Evolutionary conservation across 441 rosid genomes (phyloP).

Genomic region (Croton laevigatus): DNA sequence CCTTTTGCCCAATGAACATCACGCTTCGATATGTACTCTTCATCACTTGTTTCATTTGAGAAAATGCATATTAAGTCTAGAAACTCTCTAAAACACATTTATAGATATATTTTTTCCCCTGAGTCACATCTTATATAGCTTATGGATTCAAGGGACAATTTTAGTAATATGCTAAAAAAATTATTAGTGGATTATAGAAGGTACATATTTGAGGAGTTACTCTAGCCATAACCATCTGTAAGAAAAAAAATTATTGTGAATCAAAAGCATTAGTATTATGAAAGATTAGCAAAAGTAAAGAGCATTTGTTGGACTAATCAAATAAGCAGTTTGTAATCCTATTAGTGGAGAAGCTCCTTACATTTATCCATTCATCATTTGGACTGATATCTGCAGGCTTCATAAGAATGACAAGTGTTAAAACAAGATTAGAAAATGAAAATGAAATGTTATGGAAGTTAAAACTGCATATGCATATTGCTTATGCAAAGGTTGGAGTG

Average conservation of each 20-base stretch:
- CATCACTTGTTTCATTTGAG: conserved; percentile 68
- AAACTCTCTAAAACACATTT: conserved; percentile 11
- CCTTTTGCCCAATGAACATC: conserved; percentile 84
- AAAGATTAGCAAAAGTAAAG: conserved; percentile 9
- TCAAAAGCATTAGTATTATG: conserved; percentile 18
- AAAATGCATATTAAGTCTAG: conserved; percentile 24
- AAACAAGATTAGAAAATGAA: conserved; percentile 23
- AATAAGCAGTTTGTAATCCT: conserved; percentile 14
- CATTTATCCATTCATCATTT: conserved; percentile 94
- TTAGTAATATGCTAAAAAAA: neutral
- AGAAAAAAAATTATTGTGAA: conserved; percentile 13
- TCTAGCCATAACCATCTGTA: conserved; percentile 95
- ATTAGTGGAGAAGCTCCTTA: conserved; percentile 42
- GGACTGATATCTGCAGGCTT: conserved; percentile 91
- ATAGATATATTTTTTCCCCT: neutral
- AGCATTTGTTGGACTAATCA: neutral
- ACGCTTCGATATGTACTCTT: conserved; percentile 89
- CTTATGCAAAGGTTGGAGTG: neutral
- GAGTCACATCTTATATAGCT: neutral
- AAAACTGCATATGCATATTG: neutral
- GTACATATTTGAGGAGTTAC: conserved; percentile 88
- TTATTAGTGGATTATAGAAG: conserved; percentile 30
- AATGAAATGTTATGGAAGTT: conserved; percentile 14
- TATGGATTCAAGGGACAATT: neutral
- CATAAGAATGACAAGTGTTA: conserved; percentile 60